Conservation (phyloP, 2,329 filamentous ascomycete genomes). For the Alternaria angustiovoidea region DNA sequence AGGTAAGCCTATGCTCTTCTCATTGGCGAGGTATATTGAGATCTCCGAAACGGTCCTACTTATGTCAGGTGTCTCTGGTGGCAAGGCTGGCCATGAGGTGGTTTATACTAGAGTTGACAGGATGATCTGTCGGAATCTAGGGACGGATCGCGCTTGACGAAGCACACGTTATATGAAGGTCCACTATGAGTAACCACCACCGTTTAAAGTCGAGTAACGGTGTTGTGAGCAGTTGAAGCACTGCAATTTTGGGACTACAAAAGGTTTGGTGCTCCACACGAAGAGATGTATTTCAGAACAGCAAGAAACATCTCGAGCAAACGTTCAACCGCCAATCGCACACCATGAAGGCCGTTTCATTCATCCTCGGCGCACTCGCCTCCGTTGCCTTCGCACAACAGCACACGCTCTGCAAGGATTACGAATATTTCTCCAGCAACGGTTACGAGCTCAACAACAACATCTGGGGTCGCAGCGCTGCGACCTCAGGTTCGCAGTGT, state of each 20-base stretch:
- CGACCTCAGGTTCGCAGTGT: constrained; percentile 27
- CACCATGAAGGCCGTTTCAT: constrained; percentile 14
- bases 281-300: neutral
- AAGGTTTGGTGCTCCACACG: neutral
- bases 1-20: neutral
- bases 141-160: constrained; percentile 13
- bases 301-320: neutral
- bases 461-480: constrained; percentile 31
- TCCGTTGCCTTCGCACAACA: constrained; percentile 10
- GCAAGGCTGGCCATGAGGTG: neutral
- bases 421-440: constrained; percentile 28
- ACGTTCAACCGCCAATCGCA: neutral
- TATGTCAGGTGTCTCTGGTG: constrained; percentile 8
- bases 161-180: constrained; percentile 11
- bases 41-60: constrained; percentile 1
- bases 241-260: neutral
- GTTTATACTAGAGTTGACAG: neutral
- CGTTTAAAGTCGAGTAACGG: constrained; percentile 10
- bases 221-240: neutral
- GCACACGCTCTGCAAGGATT: constrained; percentile 29
- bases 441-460: constrained; percentile 39
- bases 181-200: constrained; percentile 9
- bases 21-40: constrained; percentile 12
- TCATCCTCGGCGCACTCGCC: constrained; percentile 13
- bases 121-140: constrained; percentile 14